Conservation (phyloP, 2,329 filamentous ascomycete genomes). For the Cladosporium sp. region DNA sequence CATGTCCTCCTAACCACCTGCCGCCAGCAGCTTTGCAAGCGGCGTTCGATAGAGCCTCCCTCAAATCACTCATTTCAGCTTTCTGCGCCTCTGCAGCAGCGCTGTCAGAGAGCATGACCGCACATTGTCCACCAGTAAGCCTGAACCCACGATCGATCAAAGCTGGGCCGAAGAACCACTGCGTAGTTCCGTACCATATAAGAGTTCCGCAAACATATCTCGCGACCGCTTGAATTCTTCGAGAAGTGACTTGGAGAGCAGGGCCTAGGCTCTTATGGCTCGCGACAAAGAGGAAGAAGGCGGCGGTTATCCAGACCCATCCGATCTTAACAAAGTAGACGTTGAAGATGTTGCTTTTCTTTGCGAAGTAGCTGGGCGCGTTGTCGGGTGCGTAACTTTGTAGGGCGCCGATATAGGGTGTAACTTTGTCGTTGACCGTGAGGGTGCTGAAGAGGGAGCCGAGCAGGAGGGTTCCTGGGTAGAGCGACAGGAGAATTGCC, state of each 20-base stretch:
- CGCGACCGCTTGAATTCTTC: slow-evolving; percentile 55
- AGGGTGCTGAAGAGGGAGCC: slow-evolving; percentile 77
- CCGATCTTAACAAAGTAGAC: slow-evolving; percentile 89
- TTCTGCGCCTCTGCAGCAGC: slow-evolving; percentile 31
- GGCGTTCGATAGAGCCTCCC: slow-evolving; percentile 62
- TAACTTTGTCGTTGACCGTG: slow-evolving; percentile 50
- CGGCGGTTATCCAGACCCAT: slow-evolving; percentile 83
- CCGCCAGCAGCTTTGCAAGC: slow-evolving; percentile 82
- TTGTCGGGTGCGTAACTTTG: slow-evolving; percentile 59
- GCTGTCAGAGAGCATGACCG: slow-evolving; percentile 44
- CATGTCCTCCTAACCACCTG: slow-evolving; percentile 86
- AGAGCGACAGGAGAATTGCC: slow-evolving; percentile 60
- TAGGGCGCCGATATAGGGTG: slow-evolving; percentile 55
- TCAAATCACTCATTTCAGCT: slow-evolving; percentile 39
- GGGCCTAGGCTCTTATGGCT: slow-evolving; percentile 59
- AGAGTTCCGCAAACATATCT: slow-evolving; percentile 70
- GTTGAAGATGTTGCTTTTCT: slow-evolving; percentile 91
- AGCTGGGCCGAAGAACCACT: slow-evolving; percentile 93
- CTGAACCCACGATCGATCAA: slow-evolving; percentile 86
- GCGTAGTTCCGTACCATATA: slow-evolving; percentile 83
- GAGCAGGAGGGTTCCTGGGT: slow-evolving; percentile 73
- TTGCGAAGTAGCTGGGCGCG: slow-evolving; percentile 83
- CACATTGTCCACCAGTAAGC: slow-evolving; percentile 83
- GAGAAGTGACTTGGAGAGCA: slow-evolving; percentile 35
- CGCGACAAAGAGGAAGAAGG: slow-evolving; percentile 66